Evolutionary conservation across 2,329 filamentous ascomycete species (phyloP), one percentile per base, ranked within the genome.

Genomic region (Thyridium curvatum): DNA sequence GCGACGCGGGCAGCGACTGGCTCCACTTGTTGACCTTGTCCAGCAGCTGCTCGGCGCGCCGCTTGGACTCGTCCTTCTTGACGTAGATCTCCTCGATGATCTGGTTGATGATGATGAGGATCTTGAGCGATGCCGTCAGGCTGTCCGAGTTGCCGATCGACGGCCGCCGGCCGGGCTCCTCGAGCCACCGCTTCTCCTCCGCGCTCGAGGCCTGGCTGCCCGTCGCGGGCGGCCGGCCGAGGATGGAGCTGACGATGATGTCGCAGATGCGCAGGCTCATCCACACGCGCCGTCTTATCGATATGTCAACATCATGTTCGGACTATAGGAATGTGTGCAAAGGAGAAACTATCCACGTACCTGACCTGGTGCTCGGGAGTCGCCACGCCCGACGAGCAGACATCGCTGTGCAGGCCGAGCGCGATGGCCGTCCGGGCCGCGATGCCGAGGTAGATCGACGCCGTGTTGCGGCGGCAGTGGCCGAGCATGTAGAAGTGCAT

Each of bases 401-500:
- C 10, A 10, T 26, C 21, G 21, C 21, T 26, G 56, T 80, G 74
- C 7, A 81, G 49, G 0, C 77, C 78, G 0, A 82, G 49, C 0
- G 74, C 72, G 4, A 72, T 69, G 1, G 77, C 76, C 1, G 76
- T 72, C 38, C 74, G 69, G 0, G 72, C 64, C 2, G 77, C 77
- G 8, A 81, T 69, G 0, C 77, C 77, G 3, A 82, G 53, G 40
- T 81, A 81, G 72, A 82, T 79, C 38, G 78, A 82, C 0, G 77
- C 77, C 1, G 76, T 66, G 40, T 79, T 79, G 8, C 75, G 63
- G 28, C 72, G 71, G 38, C 75, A 79, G 4, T 72, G 71, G 0
- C 72, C 74, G 3, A 77, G 62, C 66, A 78, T 73, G 46, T 77
- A 79, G 44, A 77, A 77, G 1, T 74, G 65, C 68, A 79, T 72